Evolutionary conservation across 805 yeast genomes (phyloP), one percentile per base, ranked within the genome.

Genomic region (Maudiozyma turicensis): DNA sequence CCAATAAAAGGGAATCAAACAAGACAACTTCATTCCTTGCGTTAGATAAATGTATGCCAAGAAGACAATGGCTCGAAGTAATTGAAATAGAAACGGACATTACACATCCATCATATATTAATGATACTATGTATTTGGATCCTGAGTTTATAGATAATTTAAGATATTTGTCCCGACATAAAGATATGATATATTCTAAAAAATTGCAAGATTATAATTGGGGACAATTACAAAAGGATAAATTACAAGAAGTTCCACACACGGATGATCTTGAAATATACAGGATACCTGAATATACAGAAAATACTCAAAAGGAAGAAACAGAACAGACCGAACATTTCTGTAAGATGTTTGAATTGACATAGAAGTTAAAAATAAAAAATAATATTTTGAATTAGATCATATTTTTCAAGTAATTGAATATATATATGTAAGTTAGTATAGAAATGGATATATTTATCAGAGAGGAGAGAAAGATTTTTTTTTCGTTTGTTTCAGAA

Each of bases 1-100:
- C 38, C 3, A 30, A 4, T 20, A 20, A 35, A 9, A 35, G 13
- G 11, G 14, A 35, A 35, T 11, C 15, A 13, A n/a, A 14, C 54
- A 44, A 37, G 50, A 41, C 54, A 52, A 29, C 79, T 84, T 2
- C 58, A 65, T 11, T 91, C 89, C 64, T 86, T 32, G 93, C 98
- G 0, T 71, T 91, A 30, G 97, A 90, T 61, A 91, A 91, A 64
- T 87, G 95, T 57, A 68, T 85, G 1, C 87, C 88, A 1, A 67
- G 73, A 14, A 69, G 95, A 26, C 58, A 69, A 28, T 86, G 75
- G 59, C 53, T 88, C 8, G 83, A 82, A 50, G 56, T 76, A 4
- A 28, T 80, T 13, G 70, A 73, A 0, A 65, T 84, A 3, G 71
- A 69, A 5, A 56, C 68, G 1, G 62, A 70, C 41, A 45, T 44